Conservation (phyloP, 805 yeast genomes). For the Candida xiaguanensis region DNA sequence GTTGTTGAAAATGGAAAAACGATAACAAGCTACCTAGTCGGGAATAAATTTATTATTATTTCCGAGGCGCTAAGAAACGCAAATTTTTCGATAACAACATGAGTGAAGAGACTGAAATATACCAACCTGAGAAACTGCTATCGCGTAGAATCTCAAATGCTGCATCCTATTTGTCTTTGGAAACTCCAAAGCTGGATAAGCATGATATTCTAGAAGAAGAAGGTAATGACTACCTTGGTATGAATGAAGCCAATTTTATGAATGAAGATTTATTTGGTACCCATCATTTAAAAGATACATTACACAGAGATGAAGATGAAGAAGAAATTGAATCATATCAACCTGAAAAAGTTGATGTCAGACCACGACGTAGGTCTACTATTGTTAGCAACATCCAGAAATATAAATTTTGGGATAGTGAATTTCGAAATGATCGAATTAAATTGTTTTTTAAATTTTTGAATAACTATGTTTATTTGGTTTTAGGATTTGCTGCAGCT, state of each 20-base stretch:
- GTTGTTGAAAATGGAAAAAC: neutral
- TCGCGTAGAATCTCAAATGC: conserved; percentile 17
- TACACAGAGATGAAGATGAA: conserved; percentile 3
- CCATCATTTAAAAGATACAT: conserved; percentile 8
- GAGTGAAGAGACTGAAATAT: conserved; percentile 1
- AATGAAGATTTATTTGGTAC: conserved; percentile 13
- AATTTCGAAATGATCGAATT: conserved; percentile 20
- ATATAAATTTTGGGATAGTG: conserved; percentile 27
- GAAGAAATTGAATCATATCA: conserved; percentile 2
- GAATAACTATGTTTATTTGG: conserved; percentile 20
- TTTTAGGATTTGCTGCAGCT: conserved; percentile 21
- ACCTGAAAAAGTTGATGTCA: neutral
- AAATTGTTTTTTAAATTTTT: conserved; percentile 18
- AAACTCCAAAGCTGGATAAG: neutral
- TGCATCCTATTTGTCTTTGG: conserved; percentile 8
- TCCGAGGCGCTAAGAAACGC: too few species aligned
- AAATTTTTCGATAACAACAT: conserved; percentile 4
- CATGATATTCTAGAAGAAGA: conserved; percentile 5
- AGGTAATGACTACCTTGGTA: conserved; percentile 6
- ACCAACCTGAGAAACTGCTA: conserved; percentile 1
- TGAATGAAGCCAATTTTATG: conserved; percentile 7
- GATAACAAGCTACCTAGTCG: conserved; percentile 1
- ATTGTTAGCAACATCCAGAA: conserved; percentile 20
- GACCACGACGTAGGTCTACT: conserved; percentile 11
- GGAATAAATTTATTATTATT: too few species aligned